Evolutionary conservation across 768 basidiomycete genomes (phyloP).

Genomic region (Lentinus tigrinus): DNA sequence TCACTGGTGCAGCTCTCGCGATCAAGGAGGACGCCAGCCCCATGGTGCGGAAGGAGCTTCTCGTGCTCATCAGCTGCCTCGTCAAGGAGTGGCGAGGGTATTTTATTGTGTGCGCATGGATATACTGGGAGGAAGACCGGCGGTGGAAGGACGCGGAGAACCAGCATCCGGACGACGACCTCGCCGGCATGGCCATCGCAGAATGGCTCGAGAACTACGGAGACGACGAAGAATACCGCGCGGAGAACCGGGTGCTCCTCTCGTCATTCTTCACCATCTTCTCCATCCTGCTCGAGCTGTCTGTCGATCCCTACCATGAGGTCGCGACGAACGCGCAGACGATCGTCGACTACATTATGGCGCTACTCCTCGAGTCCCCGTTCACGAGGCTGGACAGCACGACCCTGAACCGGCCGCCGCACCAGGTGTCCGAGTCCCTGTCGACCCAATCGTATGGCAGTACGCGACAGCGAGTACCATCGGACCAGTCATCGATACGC

Average conservation of each 20-base stretch:
- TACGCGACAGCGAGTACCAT: conserved; percentile 43
- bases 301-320: conserved; percentile 90
- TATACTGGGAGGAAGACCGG: conserved; percentile 91
- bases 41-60: conserved; percentile 92
- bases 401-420: conserved; percentile 54
- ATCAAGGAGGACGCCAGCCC: conserved; percentile 95
- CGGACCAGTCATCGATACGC: conserved; percentile 50
- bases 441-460: conserved; percentile 22
- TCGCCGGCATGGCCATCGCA: conserved; percentile 66
- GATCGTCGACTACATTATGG: conserved; percentile 89
- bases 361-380: conserved; percentile 84
- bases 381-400: conserved; percentile 74
- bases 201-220: conserved; percentile 78
- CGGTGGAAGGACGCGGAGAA: conserved; percentile 46
- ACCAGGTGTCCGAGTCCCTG: conserved; percentile 38
- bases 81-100: conserved; percentile 97
- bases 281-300: conserved; percentile 82
- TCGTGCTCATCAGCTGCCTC: conserved; percentile 87
- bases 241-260: conserved; percentile 79
- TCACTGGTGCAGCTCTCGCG: conserved; percentile 83
- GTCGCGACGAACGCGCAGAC: conserved; percentile 90
- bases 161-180: conserved; percentile 60
- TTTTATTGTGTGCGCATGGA: conserved; percentile 95
- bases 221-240: conserved; percentile 62
- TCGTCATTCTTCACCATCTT: conserved; percentile 96